These are phyloP conservation scores for Delonix regia DNA, from an alignment of 306 rosid species.

Conservation along the genomic window DNA sequence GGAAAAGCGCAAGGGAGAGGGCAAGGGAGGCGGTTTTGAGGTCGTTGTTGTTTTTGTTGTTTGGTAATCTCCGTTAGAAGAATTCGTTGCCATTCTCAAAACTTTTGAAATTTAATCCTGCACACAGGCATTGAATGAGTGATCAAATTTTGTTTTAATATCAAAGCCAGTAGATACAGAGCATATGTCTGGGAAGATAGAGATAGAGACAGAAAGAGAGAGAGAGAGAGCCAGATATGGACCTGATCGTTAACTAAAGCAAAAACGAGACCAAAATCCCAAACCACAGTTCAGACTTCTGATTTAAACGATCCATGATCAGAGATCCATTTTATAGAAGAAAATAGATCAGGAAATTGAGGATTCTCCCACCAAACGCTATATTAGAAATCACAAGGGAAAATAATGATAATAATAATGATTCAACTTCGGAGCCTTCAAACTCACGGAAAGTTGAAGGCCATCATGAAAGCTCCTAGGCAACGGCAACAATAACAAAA, in stretches of 20 bases:
- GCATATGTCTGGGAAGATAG: neutral
- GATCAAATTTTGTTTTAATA: neutral
- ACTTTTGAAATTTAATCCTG: constrained; percentile 17
- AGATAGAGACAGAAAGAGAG: neutral
- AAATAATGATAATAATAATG: neutral
- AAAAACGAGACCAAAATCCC: constrained; percentile 37
- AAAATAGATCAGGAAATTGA: constrained; percentile 14
- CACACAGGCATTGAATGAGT: neutral
- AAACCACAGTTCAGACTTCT: constrained; percentile 17
- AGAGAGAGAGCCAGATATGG: neutral
- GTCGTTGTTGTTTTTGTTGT: constrained; percentile 12
- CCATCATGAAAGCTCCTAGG: constrained; percentile 43
- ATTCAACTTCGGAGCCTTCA: constrained; percentile 39
- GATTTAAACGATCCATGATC: constrained; percentile 29
- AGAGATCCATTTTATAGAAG: constrained; percentile 45
- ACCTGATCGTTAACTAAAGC: neutral
- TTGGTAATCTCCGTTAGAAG: constrained; percentile 52
- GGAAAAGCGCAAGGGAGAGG: constrained; percentile 74
- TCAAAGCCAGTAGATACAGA: neutral
- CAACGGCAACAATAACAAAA: constrained; percentile 32
- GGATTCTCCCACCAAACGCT: constrained; percentile 37
- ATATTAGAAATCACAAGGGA: neutral
- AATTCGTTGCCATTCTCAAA: constrained; percentile 46
- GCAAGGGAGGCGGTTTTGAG: constrained; percentile 64
- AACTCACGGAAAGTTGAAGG: constrained; percentile 46